Conservation (phyloP, 805 yeast species). For the Zygoascus flipseniorum region DNA sequence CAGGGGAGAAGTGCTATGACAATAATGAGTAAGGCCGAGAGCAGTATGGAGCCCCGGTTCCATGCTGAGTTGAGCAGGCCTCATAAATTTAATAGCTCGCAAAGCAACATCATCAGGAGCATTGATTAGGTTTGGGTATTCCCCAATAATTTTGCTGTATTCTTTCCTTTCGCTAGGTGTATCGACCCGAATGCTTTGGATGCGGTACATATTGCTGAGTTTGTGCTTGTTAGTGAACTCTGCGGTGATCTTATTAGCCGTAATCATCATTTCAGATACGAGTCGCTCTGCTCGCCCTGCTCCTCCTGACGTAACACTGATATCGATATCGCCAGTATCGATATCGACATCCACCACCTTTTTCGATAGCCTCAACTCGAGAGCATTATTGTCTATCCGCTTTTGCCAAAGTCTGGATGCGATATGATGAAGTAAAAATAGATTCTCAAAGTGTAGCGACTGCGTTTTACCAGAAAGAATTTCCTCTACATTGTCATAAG, state of each 20-base stretch:
- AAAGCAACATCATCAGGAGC: constrained; percentile 22
- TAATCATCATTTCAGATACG: constrained; percentile 80
- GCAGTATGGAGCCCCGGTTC: constrained; percentile 46
- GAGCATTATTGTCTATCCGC: constrained; percentile 35
- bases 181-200: constrained; percentile 19
- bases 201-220: constrained; percentile 24
- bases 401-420: constrained; percentile 23
- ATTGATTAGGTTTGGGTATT: neutral
- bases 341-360: constrained; percentile 9
- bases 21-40: constrained; percentile 53
- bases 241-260: constrained; percentile 48
- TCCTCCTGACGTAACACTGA: constrained; percentile 19
- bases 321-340: constrained; percentile 1
- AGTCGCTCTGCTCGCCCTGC: constrained; percentile 47
- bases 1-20: constrained; percentile 82
- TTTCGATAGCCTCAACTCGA: constrained; percentile 25
- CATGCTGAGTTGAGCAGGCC: constrained; percentile 39
- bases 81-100: constrained; percentile 38
- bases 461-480: constrained; percentile 31
- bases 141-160: constrained; percentile 19
- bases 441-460: constrained; percentile 25
- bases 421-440: constrained; percentile 30
- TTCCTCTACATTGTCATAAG: constrained; percentile 56
- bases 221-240: constrained; percentile 14
- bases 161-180: constrained; percentile 21